phyloP scores from a whole-genome alignment of 352 stramenopile genomes.

The Elongisporangium prolatum region DNA sequence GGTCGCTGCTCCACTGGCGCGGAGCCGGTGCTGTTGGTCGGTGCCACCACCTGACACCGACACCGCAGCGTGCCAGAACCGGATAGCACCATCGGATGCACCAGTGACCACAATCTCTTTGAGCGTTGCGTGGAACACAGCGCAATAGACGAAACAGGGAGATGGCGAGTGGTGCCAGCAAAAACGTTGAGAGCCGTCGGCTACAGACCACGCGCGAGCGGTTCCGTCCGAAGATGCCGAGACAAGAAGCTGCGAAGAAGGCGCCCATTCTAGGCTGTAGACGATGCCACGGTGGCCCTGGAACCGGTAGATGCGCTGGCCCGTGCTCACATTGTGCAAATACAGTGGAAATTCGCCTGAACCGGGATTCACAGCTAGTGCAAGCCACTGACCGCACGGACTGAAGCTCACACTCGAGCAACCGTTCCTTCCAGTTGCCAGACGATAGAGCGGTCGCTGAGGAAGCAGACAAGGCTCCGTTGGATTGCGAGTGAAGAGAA shows the following conservation, averaged over 20 bases:
- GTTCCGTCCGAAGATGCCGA: conserved; percentile 61
- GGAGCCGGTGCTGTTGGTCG: conserved; percentile 1
- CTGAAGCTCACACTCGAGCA: conserved; percentile 63
- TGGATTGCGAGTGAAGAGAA: conserved; percentile 25
- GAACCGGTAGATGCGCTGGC: conserved; percentile 25
- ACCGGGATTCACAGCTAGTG: conserved; percentile 30
- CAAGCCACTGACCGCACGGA: conserved; percentile 45
- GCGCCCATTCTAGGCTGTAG: conserved; percentile 51
- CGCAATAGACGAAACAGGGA: conserved; percentile 63
- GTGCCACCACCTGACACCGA: not conserved
- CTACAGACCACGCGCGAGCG: conserved; percentile 29
- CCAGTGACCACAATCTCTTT: conserved; percentile 36
- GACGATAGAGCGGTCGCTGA: conserved; percentile 42
- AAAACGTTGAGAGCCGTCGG: conserved; percentile 9
- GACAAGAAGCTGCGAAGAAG: conserved; percentile 24
- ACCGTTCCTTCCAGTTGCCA: conserved; percentile 48
- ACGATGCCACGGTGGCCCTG: conserved; percentile 52
- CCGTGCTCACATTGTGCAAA: conserved; percentile 39
- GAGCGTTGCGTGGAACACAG: conserved; percentile 33
- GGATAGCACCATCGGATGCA: conserved; percentile 46
- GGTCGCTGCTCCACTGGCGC: conserved; percentile 29
- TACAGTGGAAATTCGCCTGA: conserved; percentile 35
- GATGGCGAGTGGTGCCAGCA: conserved; percentile 53
- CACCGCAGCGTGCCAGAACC: conserved; percentile 13
- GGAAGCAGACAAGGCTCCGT: conserved; percentile 52